Evolutionary conservation across 139 green algal genomes (phyloP), one percentile per base, ranked within the genome.

Genomic region (Chlorella sp.): DNA sequence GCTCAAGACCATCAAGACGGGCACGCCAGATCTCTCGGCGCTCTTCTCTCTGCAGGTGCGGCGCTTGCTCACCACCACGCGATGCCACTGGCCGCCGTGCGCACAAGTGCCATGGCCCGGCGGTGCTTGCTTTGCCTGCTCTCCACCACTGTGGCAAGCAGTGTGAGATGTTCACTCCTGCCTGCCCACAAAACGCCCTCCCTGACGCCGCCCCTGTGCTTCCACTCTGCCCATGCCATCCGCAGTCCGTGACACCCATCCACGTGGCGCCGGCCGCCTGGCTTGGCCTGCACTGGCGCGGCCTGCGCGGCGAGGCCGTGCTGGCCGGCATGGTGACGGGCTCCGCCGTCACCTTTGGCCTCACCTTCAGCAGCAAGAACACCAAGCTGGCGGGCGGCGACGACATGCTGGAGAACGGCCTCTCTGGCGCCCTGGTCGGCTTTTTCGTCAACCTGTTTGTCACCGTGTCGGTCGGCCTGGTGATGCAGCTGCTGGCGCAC

Each of bases 251-350:
- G 27, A 86, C 81, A 0, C 81, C 81, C 51, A 86, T 86, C 71
- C 81, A 86, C 64, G 77, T 86, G 1, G 73, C 74, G 1, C 81
- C 81, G 5, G 68, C 74, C 22, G 80, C 83, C 35, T 86, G 81
- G 81, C 77, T 86, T 22, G 77, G 77, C 62, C 77, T 86, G 32
- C 81, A 86, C 74, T 86, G 81, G 81, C 76, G 76, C 35, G 71
- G 67, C 24, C 74, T 86, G 33, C 67, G 81, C 23, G 77, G 74
- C 10, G 81, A 86, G 69, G 74, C 81, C 1, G 81, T 81, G 1
- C 49, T 71, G 1, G 61, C 70, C 3, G 81, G 81, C 71, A 78
- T 86, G 42, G 14, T 81, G 0, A 50, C 26, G 23, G 81, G 81
- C 10, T 50, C 81, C 26, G 74, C 49, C 17, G 64, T 79, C 23